These are phyloP conservation scores for Aspergillus arachidicola DNA, from an alignment of 2,329 filamentous ascomycete genomes.

Conservation along the genomic window DNA sequence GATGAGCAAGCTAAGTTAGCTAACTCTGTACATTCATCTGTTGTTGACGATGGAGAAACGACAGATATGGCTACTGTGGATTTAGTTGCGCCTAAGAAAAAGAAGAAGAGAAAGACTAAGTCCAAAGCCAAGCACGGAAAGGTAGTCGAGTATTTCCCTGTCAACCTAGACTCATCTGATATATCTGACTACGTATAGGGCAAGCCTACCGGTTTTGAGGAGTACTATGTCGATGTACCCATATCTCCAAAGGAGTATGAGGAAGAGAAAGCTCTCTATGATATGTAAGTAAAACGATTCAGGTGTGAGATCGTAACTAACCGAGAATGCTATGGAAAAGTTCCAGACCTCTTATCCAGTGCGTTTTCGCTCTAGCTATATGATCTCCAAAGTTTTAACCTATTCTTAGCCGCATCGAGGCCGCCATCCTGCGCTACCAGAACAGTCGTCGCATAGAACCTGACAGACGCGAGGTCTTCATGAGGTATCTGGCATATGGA, in stretches of 20 bases:
- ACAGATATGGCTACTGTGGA: conserved; percentile 12
- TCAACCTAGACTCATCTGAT: neutral
- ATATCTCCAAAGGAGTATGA: conserved; percentile 69
- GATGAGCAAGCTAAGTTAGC: neutral
- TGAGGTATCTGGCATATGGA: conserved; percentile 79
- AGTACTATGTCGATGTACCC: conserved; percentile 78
- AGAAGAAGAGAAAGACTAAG: conserved; percentile 38
- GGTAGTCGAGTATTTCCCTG: conserved; percentile 11
- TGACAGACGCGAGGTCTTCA: conserved; percentile 66
- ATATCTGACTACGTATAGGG: conserved; percentile 29
- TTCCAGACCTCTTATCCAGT: conserved; percentile 60
- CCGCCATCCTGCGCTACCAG: conserved; percentile 80
- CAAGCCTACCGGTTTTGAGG: conserved; percentile 71
- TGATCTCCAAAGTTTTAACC: conserved; percentile 14
- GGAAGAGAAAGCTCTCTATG: conserved; percentile 71
- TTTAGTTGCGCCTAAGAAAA: conserved; percentile 28
- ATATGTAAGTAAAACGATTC: conserved; percentile 52
- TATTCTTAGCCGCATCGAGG: conserved; percentile 70
- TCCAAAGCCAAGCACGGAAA: conserved; percentile 44
- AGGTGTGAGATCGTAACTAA: neutral
- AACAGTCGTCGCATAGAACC: conserved; percentile 72
- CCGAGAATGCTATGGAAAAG: conserved; percentile 18
- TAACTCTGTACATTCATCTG: neutral
- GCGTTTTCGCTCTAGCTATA: conserved; percentile 26
- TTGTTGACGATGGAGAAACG: neutral